Base-by-base conservation (phyloP, 2,329 filamentous ascomycete genomes). In the Aspergillus texensis region DNA sequence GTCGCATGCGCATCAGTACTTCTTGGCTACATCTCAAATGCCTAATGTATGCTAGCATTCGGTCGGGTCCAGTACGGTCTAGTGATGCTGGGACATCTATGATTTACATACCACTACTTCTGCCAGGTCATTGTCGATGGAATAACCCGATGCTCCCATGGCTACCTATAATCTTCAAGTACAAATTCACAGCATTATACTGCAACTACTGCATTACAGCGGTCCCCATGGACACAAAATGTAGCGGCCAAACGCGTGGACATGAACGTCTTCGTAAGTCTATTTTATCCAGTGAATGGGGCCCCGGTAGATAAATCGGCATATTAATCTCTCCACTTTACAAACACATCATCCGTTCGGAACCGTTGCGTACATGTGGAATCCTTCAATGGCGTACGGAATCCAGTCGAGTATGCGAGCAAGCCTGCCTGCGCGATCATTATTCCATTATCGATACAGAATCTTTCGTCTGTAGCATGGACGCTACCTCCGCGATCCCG, bases 371-470 rank as follows among this genome's bases (percentile, higher is more conserved):
- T 94, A 78, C 91, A 97, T 14, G 91, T 92, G 70, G 91, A 94
- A 52, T 97, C 91, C 67, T 90, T 88, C 54, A 98, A 76, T 9
- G 85, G 81, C 1, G 93, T 97, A 64, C 80, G 84, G 74, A 93
- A 93, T 1, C 94, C 94, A 19, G 89, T 94, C 77, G 89, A 84
- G 76, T 91, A 95, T 1, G 94, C 94, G 72, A 97, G 77, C 71
- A 99, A 79, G 2, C 95, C 95, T 2, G 95, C 95, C 78, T 99
- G 94, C 1, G 95, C 95, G 81, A 99, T 99, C 95, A 99, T 99
- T 75, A 99, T 98, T 56, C 95, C 95, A 73, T 99, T 99, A 79
- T 99, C 95, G 71, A 99, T 99, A 77, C 95, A 99, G 77, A 97
- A 99, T 53, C 95, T 85, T 83, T 99, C 95, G 76, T 99, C 95